Base-by-base conservation (phyloP, 2,329 filamentous ascomycete species). In the Delphinella strobiligena region DNA sequence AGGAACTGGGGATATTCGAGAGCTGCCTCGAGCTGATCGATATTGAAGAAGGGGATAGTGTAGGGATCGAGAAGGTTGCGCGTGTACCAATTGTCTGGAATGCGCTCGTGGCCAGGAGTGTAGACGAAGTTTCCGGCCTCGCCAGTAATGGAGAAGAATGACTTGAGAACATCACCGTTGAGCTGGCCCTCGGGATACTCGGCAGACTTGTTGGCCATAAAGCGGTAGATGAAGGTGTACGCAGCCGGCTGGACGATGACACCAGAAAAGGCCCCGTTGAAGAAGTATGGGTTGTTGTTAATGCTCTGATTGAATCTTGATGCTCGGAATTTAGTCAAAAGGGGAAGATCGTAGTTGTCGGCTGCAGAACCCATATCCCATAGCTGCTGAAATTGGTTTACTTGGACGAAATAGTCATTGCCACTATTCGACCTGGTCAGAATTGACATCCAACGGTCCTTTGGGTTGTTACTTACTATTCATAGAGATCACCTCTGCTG, bases 61-160 rank as follows among this genome's bases (percentile, higher is more conserved):
- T 61, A 61, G 15, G 51, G 46, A 40, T 54, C 49, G 15, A 32
- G 30, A 2, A 37, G 31, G 45, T 53, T 52, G 24, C 55, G 49
- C 24, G 49, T 50, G 49, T 55, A 56, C 52, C 51, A 58, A 47
- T 66, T 61, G 30, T 62, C 51, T 3, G 64, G 63, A 41, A 67
- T 62, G 9, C 53, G 48, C 46, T 67, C 63, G 31, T 59, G 43
- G 24, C 60, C 62, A 7, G 45, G 47, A 3, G 47, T 51, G 47
- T 56, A 57, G 11, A 41, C 38, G 35, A 55, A 51, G 40, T 53
- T 51, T 27, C 54, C 49, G 5, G 52, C 51, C 2, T 51, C 44
- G 14, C 57, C 59, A 3, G 43, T 47, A 32, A 66, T 51, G 37
- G 59, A 51, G 44, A 56, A 58, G 52, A 63, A 64, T 33, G 53